A percentile compares a stretch with the other conserved stretches of the same genome.
These are phyloP conservation scores for Panicum miliaceum DNA, from an alignment of 176 grass and related monocot species.

Conservation along the genomic window DNA sequence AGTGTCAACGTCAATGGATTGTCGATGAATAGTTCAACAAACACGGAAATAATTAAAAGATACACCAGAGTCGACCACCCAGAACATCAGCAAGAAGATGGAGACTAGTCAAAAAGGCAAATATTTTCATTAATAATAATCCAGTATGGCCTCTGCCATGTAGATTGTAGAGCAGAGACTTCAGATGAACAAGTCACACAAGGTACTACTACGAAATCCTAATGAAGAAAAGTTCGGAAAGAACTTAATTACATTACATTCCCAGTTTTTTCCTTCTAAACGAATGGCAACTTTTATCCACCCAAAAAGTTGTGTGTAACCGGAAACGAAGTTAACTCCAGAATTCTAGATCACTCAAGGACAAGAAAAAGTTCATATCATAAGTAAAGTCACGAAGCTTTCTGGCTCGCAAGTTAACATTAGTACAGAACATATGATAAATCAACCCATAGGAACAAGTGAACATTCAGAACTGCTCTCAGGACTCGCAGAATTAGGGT, in stretches of 20 bases:
- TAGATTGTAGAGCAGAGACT: slow-evolving; percentile 11
- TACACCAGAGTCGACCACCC: background rate
- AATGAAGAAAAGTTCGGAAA: background rate
- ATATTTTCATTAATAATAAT: background rate
- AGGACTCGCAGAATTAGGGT: background rate
- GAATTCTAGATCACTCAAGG: slow-evolving; percentile 21
- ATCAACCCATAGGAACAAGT: background rate
- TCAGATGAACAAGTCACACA: slow-evolving; percentile 8
- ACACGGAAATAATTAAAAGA: slow-evolving; percentile 3
- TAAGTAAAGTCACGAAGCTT: slow-evolving; percentile 40
- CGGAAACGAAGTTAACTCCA: slow-evolving; percentile 28
- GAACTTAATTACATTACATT: background rate
- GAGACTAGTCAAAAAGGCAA: slow-evolving; percentile 15
- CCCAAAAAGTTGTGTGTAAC: background rate
- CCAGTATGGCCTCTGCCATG: background rate
- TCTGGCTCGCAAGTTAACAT: slow-evolving; percentile 31
- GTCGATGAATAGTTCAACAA: slow-evolving; percentile 14
- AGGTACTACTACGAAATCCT: too few relatives aligned
- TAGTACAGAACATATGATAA: slow-evolving; percentile 1
- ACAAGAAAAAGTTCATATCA: slow-evolving; percentile 29
- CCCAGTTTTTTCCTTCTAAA: slow-evolving; percentile 18
- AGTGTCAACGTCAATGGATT: slow-evolving; percentile 14
- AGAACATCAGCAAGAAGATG: background rate
- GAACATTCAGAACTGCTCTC: background rate
- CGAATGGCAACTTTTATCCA: background rate